Base-by-base conservation (phyloP, 2,329 filamentous ascomycete species). In the Claviceps pusilla region DNA sequence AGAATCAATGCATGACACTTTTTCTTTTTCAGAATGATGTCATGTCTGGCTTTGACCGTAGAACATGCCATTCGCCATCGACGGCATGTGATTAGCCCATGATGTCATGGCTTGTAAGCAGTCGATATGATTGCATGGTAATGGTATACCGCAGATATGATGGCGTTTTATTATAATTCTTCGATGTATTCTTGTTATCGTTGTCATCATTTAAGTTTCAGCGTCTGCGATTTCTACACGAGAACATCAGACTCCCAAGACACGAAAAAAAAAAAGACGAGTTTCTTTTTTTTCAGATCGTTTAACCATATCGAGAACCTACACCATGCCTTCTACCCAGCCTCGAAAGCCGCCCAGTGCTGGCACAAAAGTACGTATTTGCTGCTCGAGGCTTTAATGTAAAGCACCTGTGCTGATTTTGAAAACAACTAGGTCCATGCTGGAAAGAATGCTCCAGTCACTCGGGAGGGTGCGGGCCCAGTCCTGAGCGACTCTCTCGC, bases 401-500 rank as follows among this genome's bases (percentile, higher is more conserved):
- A 29, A 19, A 51, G 11, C 35, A 12, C 29, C 14, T 24, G 11
- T 11, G 1, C 19, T 37, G 46, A 52, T 24, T 16, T 3, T 24
- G n/a, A 10, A 24, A 24, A 7, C 14, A 14, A 9, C 39, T 9
- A 80, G 73, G 76, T 79, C 57, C 69, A 68, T 19, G 67, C 68
- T 48, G 72, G 74, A 54, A 58, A 66, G 56, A 68, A 77, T 49
- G 73, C 78, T 48, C 76, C 79, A 33, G 54, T 63, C 1, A 76
- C 74, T 56, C 65, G 71, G 16, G 87, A 93, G 66, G 71, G 75
- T 14, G 72, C 83, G 5, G 88, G 88, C 52, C 62, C 73, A 31
- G 76, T 91, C 1, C 70, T 77, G 48, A 72, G 76, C 14, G 86
- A 85, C 68, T 91, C 86, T 7, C 80, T 94, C 5, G 88, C 88